These are phyloP conservation scores for Pythium grandisporangium DNA, from an alignment of 352 stramenopile genomes.

Conservation along the genomic window DNA sequence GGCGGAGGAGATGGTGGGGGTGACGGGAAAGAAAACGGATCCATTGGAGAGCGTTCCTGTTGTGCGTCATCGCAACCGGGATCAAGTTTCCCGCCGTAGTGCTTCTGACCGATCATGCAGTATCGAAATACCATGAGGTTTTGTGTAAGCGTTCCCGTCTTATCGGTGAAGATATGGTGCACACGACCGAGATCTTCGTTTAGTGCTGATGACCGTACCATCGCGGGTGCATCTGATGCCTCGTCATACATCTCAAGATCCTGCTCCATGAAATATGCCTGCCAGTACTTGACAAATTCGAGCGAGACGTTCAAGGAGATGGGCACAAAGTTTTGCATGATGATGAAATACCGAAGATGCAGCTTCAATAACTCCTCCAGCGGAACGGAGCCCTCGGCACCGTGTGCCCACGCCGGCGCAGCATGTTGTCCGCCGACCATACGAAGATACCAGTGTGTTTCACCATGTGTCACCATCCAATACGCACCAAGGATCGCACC, in stretches of 20 bases:
- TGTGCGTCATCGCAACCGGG: conserved; percentile 41
- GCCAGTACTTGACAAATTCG: conserved; percentile 94
- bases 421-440: conserved; percentile 8
- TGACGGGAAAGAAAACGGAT: too few relatives aligned
- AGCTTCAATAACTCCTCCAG: conserved; percentile 65
- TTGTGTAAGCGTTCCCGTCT: conserved; percentile 93
- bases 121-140: conserved; percentile 97
- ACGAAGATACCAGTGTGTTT: conserved; percentile 70
- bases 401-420: conserved; percentile 15
- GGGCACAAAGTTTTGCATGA: conserved; percentile 97
- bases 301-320: conserved; percentile 98
- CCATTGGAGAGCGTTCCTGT: too few relatives aligned
- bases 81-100: conserved; percentile 83
- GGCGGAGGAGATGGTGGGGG: too few relatives aligned
- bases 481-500: conserved; percentile 49
- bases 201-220: conserved; percentile 72
- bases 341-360: conserved; percentile 92
- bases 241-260: conserved; percentile 90
- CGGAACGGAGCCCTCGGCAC: conserved; percentile 26
- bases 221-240: conserved; percentile 78
- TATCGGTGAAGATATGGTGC: conserved; percentile 91
- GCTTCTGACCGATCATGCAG: conserved; percentile 88
- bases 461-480: conserved; percentile 59
- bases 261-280: conserved; percentile 93
- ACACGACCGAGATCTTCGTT: conserved; percentile 92